Percentiles rank a stretch among this genome's conserved stretches.
Evolutionary conservation across 257 asterid species (phyloP).

Genomic region (Solanum ossicruentum): DNA sequence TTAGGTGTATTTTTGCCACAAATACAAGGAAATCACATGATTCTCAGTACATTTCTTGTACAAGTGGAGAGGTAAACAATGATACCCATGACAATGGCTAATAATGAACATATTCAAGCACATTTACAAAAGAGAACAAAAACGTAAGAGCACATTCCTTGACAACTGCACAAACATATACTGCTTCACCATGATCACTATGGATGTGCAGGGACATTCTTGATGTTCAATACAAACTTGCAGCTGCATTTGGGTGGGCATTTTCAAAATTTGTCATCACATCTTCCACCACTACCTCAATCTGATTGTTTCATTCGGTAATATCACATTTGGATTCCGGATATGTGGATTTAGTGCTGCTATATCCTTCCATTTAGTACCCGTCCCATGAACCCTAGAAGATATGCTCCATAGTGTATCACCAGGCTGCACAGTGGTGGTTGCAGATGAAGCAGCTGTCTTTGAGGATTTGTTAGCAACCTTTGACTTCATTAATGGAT

Average conservation of each 20-base stretch:
- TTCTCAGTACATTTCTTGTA: neutral
- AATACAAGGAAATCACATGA: neutral
- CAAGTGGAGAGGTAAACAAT: neutral
- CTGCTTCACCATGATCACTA: neutral
- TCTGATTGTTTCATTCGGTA: constrained; percentile 36
- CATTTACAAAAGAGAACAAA: neutral
- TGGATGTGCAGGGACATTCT: neutral
- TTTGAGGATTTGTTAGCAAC: constrained; percentile 23
- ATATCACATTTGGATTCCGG: constrained; percentile 47
- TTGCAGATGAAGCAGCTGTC: constrained; percentile 17
- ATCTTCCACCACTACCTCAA: constrained; percentile 10
- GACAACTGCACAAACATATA: neutral
- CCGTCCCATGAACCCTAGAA: constrained; percentile 42
- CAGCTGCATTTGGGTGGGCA: neutral
- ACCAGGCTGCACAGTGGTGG: constrained; percentile 38
- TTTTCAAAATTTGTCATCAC: neutral
- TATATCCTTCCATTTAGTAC: constrained; percentile 39
- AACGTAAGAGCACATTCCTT: neutral
- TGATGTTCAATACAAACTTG: neutral
- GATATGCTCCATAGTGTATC: constrained; percentile 84
- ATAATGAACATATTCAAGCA: neutral
- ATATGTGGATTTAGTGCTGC: constrained; percentile 42
- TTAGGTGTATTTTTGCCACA: neutral
- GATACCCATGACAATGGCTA: neutral
- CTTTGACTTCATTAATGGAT: constrained; percentile 62